phyloP scores from a whole-genome alignment of 108 stramenopile species.

The Hondaea fermentalgiana region DNA sequence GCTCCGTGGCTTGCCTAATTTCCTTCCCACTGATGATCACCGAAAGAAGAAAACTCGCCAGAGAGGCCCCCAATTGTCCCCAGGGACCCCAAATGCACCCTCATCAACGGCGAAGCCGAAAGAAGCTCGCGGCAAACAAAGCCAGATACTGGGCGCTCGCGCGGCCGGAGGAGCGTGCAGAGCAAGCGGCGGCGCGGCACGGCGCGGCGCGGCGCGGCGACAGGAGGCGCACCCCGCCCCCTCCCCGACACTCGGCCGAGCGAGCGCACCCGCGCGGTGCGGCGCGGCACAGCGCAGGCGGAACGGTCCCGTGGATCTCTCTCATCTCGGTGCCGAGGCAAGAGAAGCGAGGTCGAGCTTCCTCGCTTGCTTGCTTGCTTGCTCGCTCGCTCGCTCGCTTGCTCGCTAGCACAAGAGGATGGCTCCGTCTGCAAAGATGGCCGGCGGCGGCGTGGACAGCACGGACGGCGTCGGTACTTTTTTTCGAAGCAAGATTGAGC shows the following conservation, averaged over 20 bases:
- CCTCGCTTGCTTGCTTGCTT: no score
- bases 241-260: no score
- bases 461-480: slow-evolving; percentile 39
- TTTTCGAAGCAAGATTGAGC: slow-evolving; percentile 49
- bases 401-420: neutral
- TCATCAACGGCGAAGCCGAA: neutral
- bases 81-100: neutral
- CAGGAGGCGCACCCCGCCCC: neutral
- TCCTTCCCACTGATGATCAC: no score
- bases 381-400: neutral
- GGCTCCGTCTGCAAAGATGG: neutral
- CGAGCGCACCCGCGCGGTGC: no score
- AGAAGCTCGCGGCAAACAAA: neutral
- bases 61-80: neutral
- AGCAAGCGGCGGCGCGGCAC: neutral
- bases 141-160: neutral
- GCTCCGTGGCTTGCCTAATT: no score
- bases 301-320: no score
- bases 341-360: neutral
- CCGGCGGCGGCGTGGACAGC: neutral
- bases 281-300: no score
- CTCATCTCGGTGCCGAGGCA: no score
- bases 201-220: neutral
- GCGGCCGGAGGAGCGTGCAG: neutral
- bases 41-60: neutral